Conservation (phyloP, 805 yeast species). For the Metschnikowia rubicola region DNA sequence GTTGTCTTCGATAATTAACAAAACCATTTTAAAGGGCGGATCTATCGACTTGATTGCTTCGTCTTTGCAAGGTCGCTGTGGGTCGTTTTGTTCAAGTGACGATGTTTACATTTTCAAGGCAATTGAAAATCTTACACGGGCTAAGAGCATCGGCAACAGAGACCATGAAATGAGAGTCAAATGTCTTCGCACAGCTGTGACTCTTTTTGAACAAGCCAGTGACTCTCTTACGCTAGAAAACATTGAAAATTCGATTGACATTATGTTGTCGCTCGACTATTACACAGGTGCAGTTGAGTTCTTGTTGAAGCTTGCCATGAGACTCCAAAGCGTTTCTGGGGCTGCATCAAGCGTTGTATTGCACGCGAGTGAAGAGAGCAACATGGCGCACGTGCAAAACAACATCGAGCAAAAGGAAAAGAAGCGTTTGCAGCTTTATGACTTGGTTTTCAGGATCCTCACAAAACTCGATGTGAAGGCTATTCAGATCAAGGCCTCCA, state of each 20-base stretch:
- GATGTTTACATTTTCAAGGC: conserved; percentile 95
- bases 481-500: conserved; percentile 37
- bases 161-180: conserved; percentile 67
- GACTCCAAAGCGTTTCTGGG: conserved; percentile 37
- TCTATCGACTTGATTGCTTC: conserved; percentile 88
- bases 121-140: conserved; percentile 83
- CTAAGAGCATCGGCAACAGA: conserved; percentile 66
- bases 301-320: conserved; percentile 70
- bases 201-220: conserved; percentile 73
- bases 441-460: conserved; percentile 70
- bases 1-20: conserved; percentile 82
- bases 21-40: conserved; percentile 85
- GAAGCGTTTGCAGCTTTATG: conserved; percentile 48
- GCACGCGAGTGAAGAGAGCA: conserved; percentile 8
- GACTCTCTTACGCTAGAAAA: conserved; percentile 75
- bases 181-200: conserved; percentile 70
- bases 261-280: conserved; percentile 73
- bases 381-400: conserved; percentile 5
- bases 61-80: conserved; percentile 87
- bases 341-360: conserved; percentile 3
- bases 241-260: conserved; percentile 73
- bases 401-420: conserved; percentile 17
- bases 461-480: conserved; percentile 68
- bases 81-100: conserved; percentile 88
- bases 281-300: conserved; percentile 85